Evolutionary conservation across 805 yeast species (phyloP), one percentile per base, ranked within the genome.

Genomic region (Myxozyma lipomycoides): DNA sequence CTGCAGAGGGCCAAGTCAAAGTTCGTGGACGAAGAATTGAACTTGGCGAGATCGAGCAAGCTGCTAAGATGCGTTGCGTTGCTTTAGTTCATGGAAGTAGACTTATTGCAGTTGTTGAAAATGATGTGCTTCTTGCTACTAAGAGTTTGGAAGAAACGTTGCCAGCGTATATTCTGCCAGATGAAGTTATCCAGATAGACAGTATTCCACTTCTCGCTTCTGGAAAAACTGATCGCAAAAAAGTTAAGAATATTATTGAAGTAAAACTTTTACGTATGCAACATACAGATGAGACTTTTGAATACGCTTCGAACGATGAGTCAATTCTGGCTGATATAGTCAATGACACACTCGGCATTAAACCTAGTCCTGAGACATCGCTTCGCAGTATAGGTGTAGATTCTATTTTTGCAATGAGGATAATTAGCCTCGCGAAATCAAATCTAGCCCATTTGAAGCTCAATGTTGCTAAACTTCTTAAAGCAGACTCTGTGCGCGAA

Each of bases 1-100:
- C 39, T 3, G 40, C 53, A 36, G 68, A 63, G 19, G 63, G 59
- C 18, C 68, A 64, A 35, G 64, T 64, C n/a, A 64, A 64, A 46
- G 39, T 64, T 5, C 59, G 64, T 5, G 68, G 68, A 4, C 67
- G 63, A n/a, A 52, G 68, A 17, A 53, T 64, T 18, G 68, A 64
- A 30, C 55, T 64, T 4, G 67, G 64, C 1, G 68, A 64, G 43
- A 61, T 64, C 21, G 67, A 64, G 24, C 35, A 46, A 25, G 59
- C 50, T 2, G 45, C 47, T 17, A 47, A 34, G n/a, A 40, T 30
- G 22, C 36, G 40, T 12, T 49, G 50, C 9, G 43, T 49, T 10
- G 59, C 56, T 4, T 17, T 47, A 19, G 51, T 46, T 6, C 15
- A 40, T 18, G 40, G 30, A 10, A 40, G 35, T 24, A n/a, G 35